phyloP scores from a whole-genome alignment of 208 protist genomes.

The Endotrypanum monterogeii region DNA sequence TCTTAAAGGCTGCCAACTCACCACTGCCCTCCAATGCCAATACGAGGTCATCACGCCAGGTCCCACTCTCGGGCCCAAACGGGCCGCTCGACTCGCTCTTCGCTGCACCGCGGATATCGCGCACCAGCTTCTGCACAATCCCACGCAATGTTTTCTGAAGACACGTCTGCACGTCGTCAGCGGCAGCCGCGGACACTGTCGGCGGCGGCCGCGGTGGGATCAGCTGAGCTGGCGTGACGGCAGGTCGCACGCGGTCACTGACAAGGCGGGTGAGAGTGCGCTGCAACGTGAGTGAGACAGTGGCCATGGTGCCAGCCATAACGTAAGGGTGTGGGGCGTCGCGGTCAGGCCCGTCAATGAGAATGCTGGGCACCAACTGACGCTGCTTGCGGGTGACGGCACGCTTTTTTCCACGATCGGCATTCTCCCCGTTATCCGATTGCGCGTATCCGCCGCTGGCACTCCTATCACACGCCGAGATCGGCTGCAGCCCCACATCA shows the following conservation, averaged over 20 bases:
- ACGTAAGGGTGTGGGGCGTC: constrained; percentile 80
- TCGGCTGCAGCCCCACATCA: constrained; percentile 45
- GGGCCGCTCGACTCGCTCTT: neutral
- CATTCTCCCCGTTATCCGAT: constrained; percentile 4
- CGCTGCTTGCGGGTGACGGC: constrained; percentile 42
- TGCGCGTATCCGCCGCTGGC: neutral
- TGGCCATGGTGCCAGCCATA: constrained; percentile 48
- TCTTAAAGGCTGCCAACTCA: constrained; percentile 74
- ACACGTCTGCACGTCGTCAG: constrained; percentile 30
- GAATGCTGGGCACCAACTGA: constrained; percentile 46
- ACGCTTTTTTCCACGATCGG: constrained; percentile 42
- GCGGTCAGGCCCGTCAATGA: constrained; percentile 60
- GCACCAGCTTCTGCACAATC: constrained; percentile 33
- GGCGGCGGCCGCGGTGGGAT: constrained; percentile 51
- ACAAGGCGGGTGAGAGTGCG: constrained; percentile 74
- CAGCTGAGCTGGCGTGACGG: constrained; percentile 67
- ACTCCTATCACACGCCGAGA: constrained; percentile 1
- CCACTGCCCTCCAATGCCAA: constrained; percentile 74
- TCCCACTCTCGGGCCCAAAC: constrained; percentile 9
- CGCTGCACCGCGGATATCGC: constrained; percentile 23
- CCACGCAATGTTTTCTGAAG: constrained; percentile 32
- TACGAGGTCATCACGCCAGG: constrained; percentile 48
- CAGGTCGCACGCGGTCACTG: constrained; percentile 72
- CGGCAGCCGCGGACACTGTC: constrained; percentile 18
- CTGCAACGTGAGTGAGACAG: constrained; percentile 59